Evolutionary conservation across 2,329 filamentous ascomycete genomes (phyloP).

Genomic region (Ramularia collo-cygni): DNA sequence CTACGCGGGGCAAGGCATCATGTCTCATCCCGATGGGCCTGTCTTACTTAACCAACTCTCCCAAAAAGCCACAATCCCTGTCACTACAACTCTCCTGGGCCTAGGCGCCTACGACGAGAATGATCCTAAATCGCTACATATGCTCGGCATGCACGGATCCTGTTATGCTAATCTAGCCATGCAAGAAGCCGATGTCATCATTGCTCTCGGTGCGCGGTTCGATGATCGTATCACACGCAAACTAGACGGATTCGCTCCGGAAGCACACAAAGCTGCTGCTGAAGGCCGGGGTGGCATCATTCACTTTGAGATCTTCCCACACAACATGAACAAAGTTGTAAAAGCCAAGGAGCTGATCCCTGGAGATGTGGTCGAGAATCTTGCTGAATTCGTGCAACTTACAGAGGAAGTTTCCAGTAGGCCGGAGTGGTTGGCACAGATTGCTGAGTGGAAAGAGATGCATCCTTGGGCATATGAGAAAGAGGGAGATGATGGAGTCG

Average conservation of each 20-base stretch:
- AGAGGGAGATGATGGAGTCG: slow-evolving; percentile 62
- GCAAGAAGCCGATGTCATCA: slow-evolving; percentile 90
- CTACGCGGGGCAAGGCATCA: slow-evolving; percentile 83
- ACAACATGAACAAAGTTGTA: slow-evolving; percentile 99
- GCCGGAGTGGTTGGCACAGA: slow-evolving; percentile 79
- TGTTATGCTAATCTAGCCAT: slow-evolving; percentile 98
- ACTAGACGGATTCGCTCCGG: slow-evolving; percentile 78
- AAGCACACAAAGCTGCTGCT: slow-evolving; percentile 71
- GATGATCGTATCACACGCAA: slow-evolving; percentile 86
- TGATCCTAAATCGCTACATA: slow-evolving; percentile 87
- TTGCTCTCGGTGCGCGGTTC: slow-evolving; percentile 86
- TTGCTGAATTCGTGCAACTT: slow-evolving; percentile 65
- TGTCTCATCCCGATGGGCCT: slow-evolving; percentile 69
- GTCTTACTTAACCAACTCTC: slow-evolving; percentile 71
- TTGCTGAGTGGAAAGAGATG: slow-evolving; percentile 79
- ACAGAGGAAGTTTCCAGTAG: slow-evolving; percentile 59
- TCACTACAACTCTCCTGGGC: slow-evolving; percentile 90
- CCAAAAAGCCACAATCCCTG: slow-evolving; percentile 82
- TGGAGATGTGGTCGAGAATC: slow-evolving; percentile 76
- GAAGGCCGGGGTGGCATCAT: slow-evolving; percentile 88
- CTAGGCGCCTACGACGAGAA: slow-evolving; percentile 87
- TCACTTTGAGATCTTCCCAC: slow-evolving; percentile 96
- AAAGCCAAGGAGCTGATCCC: slow-evolving; percentile 92
- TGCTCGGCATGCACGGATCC: slow-evolving; percentile 96
- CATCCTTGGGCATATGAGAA: slow-evolving; percentile 84